These are phyloP conservation scores for Platanthera guangdongensis DNA, from an alignment of 106 monocot genomes.

Conservation along the genomic window DNA sequence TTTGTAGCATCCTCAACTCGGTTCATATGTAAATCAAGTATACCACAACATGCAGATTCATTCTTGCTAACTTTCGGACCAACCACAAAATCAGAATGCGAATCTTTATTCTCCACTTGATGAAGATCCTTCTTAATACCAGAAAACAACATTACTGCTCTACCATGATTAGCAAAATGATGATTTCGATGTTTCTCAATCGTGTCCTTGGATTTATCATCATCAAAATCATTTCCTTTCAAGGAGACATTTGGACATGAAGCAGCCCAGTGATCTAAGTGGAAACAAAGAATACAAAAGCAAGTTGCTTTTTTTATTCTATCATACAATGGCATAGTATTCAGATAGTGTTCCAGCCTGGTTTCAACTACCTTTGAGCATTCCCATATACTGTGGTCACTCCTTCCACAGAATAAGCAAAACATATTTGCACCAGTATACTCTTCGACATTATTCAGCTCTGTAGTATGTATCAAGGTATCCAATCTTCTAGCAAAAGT, in stretches of 20 bases:
- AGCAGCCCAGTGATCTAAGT: background rate
- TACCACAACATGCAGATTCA: background rate
- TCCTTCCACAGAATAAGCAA: background rate
- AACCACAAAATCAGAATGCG: background rate
- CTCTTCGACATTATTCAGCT: background rate
- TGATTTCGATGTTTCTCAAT: background rate
- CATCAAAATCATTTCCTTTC: background rate
- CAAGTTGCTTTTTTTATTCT: conserved; percentile 15
- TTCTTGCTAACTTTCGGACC: background rate
- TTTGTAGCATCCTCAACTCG: background rate
- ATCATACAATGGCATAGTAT: background rate
- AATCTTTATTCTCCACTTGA: background rate
- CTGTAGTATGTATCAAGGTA: conserved; percentile 24
- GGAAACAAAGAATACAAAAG: conserved; percentile 38
- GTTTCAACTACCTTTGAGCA: background rate
- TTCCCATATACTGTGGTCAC: background rate
- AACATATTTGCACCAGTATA: background rate
- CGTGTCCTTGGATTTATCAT: background rate
- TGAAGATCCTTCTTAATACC: background rate
- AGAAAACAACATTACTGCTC: no score
- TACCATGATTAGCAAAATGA: background rate
- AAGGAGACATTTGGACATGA: background rate
- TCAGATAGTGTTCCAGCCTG: background rate
- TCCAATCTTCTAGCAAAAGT: conserved; percentile 57
- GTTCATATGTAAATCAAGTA: background rate